Conservation (phyloP, 2,329 filamentous ascomycete species). For the Cladosporium velox region DNA sequence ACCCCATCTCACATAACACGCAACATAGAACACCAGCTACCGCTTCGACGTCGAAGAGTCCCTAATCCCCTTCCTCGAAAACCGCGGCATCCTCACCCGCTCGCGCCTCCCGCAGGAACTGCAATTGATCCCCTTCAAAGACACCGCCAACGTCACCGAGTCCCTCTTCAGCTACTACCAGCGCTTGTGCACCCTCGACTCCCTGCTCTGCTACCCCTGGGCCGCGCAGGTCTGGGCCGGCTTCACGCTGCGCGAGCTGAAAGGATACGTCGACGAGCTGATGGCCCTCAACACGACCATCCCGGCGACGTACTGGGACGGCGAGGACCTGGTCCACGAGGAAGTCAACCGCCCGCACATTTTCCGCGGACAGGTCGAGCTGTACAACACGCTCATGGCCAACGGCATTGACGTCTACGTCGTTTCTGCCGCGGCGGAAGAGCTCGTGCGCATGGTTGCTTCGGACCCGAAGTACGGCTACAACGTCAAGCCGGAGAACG, state of each 20-base stretch:
- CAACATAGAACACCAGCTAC: slow-evolving; percentile 43
- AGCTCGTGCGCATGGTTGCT: slow-evolving; percentile 51
- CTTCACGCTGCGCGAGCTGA: slow-evolving; percentile 48
- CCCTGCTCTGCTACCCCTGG: slow-evolving; percentile 48
- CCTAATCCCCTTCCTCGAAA: slow-evolving; percentile 48
- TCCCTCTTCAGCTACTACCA: slow-evolving; percentile 50
- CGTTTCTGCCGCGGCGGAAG: slow-evolving; percentile 47
- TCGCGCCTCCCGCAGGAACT: slow-evolving; percentile 40
- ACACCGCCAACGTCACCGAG: slow-evolving; percentile 43
- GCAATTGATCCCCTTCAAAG: slow-evolving; percentile 47
- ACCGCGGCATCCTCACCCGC: slow-evolving; percentile 45
- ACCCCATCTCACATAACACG: not conserved
- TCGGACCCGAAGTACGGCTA: slow-evolving; percentile 50
- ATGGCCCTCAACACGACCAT: slow-evolving; percentile 47
- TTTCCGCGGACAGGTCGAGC: slow-evolving; percentile 47
- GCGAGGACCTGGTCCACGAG: slow-evolving; percentile 34
- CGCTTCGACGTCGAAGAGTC: slow-evolving; percentile 49
- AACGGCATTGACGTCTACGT: slow-evolving; percentile 51
- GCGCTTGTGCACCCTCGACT: slow-evolving; percentile 48
- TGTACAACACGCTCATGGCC: slow-evolving; percentile 47
- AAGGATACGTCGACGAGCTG: slow-evolving; percentile 51
- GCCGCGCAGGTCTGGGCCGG: slow-evolving; percentile 47
- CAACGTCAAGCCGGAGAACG: slow-evolving; percentile 48
- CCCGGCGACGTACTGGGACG: slow-evolving; percentile 42
- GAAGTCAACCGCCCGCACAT: slow-evolving; percentile 41